Percentiles rank a stretch among this genome's conserved stretches.
Evolutionary conservation across 1,139 yeast species (phyloP).

Genomic region (Yamadazyma taylorii): DNA sequence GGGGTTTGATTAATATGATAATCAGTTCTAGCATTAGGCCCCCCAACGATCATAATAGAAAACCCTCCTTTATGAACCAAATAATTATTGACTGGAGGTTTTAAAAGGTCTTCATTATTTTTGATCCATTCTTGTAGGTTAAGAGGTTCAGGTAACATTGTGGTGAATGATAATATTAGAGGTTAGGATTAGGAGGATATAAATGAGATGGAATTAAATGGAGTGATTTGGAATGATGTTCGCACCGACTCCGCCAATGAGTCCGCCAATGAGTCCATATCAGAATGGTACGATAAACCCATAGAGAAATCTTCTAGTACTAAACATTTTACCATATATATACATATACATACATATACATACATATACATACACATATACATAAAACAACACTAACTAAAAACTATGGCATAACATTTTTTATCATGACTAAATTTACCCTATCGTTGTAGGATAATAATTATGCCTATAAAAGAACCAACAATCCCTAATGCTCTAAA

Average conservation of each 20-base stretch:
- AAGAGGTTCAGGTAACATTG: constrained; percentile 68
- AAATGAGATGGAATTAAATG: background rate
- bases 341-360: no score
- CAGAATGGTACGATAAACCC: no score
- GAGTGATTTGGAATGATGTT: constrained; percentile 3
- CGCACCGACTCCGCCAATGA: no score
- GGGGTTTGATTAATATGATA: constrained; percentile 94
- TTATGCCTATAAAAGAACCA: no score
- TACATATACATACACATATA: no score
- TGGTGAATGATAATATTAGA: background rate
- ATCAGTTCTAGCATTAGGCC: constrained; percentile 92
- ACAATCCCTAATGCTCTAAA: constrained; percentile 88
- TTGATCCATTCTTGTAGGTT: constrained; percentile 78
- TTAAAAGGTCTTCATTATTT: constrained; percentile 70
- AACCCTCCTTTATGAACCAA: constrained; percentile 91
- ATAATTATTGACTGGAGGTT: constrained; percentile 91
- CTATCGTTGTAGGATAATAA: constrained; percentile 4
- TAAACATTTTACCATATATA: no score
- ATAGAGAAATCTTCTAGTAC: no score
- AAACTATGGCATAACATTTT: no score
- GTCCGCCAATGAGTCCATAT: no score
- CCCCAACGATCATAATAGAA: constrained; percentile 93
- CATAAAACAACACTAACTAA: no score
- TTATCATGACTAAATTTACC: no score
- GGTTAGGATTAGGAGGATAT: no score